Percentiles rank a stretch among this genome's conserved stretches.
These are phyloP conservation scores for Ascochyta clinopodiicola DNA, from an alignment of 2,329 filamentous ascomycete species.

Conservation along the genomic window DNA sequence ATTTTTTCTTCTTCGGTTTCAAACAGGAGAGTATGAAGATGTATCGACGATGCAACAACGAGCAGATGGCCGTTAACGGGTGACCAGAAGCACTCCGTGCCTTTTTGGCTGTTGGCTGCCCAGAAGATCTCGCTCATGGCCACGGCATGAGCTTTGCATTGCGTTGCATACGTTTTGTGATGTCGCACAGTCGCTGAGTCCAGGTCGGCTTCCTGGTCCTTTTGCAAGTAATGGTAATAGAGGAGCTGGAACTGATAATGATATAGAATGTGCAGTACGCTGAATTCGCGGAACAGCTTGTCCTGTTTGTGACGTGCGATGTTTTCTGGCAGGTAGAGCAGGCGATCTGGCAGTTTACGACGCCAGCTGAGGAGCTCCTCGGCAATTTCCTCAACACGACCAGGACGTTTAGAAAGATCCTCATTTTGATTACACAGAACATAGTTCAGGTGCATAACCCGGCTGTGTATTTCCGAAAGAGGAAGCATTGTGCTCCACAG, in stretches of 20 bases:
- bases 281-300: conserved; percentile 4
- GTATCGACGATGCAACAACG: conserved; percentile 10
- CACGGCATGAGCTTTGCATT: conserved; percentile 7
- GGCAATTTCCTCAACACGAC: conserved; percentile 6
- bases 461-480: conserved; percentile 11
- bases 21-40: conserved; percentile 9
- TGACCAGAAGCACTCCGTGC: conserved; percentile 11
- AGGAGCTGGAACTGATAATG: conserved; percentile 11
- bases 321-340: neutral
- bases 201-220: neutral
- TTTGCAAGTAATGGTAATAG: conserved; percentile 12
- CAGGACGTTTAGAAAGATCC: neutral
- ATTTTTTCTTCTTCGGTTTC: neutral
- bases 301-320: conserved; percentile 8
- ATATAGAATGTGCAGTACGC: conserved; percentile 7
- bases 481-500: conserved; percentile 13
- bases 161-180: neutral
- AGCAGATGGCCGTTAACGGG: conserved; percentile 9
- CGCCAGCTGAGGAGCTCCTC: conserved; percentile 8
- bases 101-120: neutral
- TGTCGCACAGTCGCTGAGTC: neutral
- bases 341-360: neutral
- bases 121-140: conserved; percentile 9
- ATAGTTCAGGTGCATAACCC: conserved; percentile 10
- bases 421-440: conserved; percentile 3